Base-by-base conservation (phyloP, 257 asterid species). In the Salvia hispanica region DNA sequence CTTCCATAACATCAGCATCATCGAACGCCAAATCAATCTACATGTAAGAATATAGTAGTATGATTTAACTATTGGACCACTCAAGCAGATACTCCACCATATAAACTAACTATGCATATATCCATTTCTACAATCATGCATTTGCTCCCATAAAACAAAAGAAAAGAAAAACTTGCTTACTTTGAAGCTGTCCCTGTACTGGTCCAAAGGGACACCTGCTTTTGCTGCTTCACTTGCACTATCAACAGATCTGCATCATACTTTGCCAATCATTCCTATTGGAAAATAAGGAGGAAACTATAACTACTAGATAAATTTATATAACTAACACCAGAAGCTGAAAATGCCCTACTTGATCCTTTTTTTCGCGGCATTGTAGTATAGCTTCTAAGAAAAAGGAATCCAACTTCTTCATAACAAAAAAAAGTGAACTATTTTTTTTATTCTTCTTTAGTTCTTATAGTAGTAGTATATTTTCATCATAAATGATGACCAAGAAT, bases 211-310 rank as follows among this genome's bases (percentile, higher is more conserved):
- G 52, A 88, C 81, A 46, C 96, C 96, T 59, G 89, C 94, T 81
- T 84, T 86, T 51, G 94, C 88, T 62, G 96, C 96, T 82, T 84
- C 96, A 78, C 84, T 88, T 53, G 96, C 96, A 77, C 91, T 84
- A 50, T 82, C 79, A 66, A 84, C 85, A 74, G 88, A 84, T 81
- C 94, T 88, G 87, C 88, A 79, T 70, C 75, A 81, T 63, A 74
- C 58, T 54, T 70, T 74, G 74, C 69, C 28, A 58, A 71, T 80
- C 71, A 82, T 70, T 69, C 80, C 72, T 62, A 74, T 70, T 59
- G 75, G 65, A 62, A 73, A 69, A 46, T 36, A 25, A 48, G 43
- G 47, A 56, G 34, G 42, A 43, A 63, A 54, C 12, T 40, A 12
- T 33, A 55, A 72, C 62, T 14, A 14, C 52, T 64, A 64, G 36